Percentiles rank a stretch among this genome's conserved stretches.
Conservation (phyloP, 257 asterid genomes). For the Perilla frutescens region DNA sequence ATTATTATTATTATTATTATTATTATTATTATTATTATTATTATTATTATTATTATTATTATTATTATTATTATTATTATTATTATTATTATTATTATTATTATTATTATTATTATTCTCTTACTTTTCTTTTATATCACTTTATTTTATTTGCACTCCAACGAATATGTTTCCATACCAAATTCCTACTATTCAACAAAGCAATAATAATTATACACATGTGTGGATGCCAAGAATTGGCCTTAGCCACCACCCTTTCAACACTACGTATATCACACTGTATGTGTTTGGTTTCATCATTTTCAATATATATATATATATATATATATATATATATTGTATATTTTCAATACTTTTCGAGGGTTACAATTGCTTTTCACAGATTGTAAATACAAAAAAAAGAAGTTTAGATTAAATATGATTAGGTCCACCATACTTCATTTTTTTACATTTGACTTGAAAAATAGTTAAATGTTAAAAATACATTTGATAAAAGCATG, state of each 20-base stretch:
- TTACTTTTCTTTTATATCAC: not conserved
- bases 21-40: not conserved
- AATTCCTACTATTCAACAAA: not conserved
- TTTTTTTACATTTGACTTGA: too few relatives aligned
- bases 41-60: not conserved
- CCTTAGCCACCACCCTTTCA: constrained; percentile 9
- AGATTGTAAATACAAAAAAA: too few relatives aligned
- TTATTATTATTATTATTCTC: not conserved
- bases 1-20: not conserved
- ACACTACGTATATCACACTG: not conserved
- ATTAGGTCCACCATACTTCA: too few relatives aligned
- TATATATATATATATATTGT: too few relatives aligned
- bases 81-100: not conserved
- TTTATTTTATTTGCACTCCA: constrained; percentile 24
- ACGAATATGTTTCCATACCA: not conserved
- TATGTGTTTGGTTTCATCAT: not conserved
- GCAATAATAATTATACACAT: not conserved
- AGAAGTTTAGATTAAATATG: too few relatives aligned
- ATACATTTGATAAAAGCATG: too few relatives aligned
- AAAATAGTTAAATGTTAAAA: too few relatives aligned
- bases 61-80: not conserved
- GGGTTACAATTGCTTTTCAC: too few relatives aligned
- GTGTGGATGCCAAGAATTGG: not conserved
- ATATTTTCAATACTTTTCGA: too few relatives aligned
- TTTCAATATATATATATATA: too few relatives aligned